Conservation (phyloP, 495 filamentous ascomycete genomes). For the Apodospora peruviana region DNA sequence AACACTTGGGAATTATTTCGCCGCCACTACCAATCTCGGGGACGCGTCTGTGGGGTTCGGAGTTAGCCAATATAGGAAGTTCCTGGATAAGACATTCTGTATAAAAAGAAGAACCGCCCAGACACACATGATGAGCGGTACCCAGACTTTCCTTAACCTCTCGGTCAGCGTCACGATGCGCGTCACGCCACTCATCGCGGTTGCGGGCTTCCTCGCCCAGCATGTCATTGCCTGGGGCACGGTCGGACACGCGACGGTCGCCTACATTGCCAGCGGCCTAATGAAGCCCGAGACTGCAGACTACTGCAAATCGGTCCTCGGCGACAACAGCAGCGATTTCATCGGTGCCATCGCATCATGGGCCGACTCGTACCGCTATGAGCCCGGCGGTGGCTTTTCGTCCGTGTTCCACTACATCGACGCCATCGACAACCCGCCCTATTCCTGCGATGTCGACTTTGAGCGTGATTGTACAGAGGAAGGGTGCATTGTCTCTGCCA, state of each 20-base stretch:
- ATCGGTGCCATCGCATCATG: constrained; percentile 56
- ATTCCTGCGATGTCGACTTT: constrained; percentile 52
- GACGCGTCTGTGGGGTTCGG: no score
- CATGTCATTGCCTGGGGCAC: constrained; percentile 43
- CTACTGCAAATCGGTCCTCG: constrained; percentile 36
- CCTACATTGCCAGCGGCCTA: constrained; percentile 37
- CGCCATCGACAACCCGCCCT: constrained; percentile 54
- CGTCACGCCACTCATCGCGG: background rate
- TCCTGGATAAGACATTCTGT: no score
- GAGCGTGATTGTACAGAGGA: constrained; percentile 50
- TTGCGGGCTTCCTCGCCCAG: background rate
- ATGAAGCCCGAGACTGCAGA: background rate
- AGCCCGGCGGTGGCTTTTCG: constrained; percentile 48
- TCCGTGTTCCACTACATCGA: constrained; percentile 58
- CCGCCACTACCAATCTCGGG: no score
- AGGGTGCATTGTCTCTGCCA: constrained; percentile 57
- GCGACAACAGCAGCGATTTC: constrained; percentile 44
- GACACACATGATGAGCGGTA: no score
- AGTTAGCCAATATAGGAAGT: no score
- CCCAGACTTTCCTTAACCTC: no score
- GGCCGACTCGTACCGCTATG: constrained; percentile 55
- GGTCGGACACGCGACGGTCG: constrained; percentile 56
- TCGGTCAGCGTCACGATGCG: background rate
- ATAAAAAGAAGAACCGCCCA: no score
- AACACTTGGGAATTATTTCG: no score